Evolutionary conservation across 78 protist genomes (phyloP).

Genomic region (slime mould (Dictyostelium discoideum)): DNA sequence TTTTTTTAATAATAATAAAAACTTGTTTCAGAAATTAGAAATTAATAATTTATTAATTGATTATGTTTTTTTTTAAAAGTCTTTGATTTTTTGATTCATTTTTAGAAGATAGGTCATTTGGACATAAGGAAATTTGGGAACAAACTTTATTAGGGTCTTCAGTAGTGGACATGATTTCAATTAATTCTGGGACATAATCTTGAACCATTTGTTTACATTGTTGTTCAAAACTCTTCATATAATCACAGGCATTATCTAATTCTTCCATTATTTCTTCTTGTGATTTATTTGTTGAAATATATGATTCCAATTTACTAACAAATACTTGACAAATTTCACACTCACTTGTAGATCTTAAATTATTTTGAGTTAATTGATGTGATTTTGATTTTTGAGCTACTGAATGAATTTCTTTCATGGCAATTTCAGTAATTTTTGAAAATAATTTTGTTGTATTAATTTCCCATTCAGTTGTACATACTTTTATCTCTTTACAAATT

Average conservation of each 20-base stretch:
- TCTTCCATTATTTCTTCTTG: constrained; percentile 14
- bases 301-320: constrained; percentile 8
- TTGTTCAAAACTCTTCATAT: background rate
- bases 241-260: constrained; percentile 1
- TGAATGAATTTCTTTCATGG: background rate
- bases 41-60: background rate
- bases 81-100: background rate
- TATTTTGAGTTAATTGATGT: background rate
- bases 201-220: constrained; percentile 29
- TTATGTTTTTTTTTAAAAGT: background rate
- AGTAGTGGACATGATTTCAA: background rate
- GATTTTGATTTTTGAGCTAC: background rate
- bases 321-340: constrained; percentile 17
- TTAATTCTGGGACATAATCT: constrained; percentile 20
- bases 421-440: background rate
- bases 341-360: background rate
- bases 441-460: background rate
- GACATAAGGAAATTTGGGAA: background rate
- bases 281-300: background rate
- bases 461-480: background rate
- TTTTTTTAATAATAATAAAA: no score
- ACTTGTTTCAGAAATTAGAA: no score
- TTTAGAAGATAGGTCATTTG: background rate
- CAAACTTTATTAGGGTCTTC: constrained; percentile 38
- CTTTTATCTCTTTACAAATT: background rate